Percentiles rank a stretch among this genome's conserved stretches.
These are phyloP conservation scores for Schizochytrium sp. DNA, from an alignment of 108 stramenopile genomes.

Conservation along the genomic window DNA sequence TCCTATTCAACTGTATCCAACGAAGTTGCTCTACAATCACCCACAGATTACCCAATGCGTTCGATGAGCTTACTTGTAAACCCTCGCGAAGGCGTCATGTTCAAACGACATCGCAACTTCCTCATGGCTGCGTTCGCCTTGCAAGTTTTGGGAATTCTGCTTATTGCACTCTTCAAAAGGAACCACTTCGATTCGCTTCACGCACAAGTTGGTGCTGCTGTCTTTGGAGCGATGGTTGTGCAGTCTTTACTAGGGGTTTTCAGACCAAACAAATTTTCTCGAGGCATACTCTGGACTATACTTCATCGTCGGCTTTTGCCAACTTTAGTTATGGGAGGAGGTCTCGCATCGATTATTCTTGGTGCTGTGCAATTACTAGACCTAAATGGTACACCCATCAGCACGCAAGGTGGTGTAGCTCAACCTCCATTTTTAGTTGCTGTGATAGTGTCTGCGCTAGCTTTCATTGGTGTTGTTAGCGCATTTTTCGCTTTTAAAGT, in stretches of 20 bases:
- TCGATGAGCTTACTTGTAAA: not conserved
- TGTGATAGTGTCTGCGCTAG: too few species aligned
- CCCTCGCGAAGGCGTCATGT: not conserved
- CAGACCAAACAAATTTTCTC: conserved; percentile 1
- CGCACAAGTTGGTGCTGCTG: not conserved
- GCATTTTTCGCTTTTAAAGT: too few species aligned
- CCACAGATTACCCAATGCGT: not conserved
- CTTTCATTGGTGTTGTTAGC: too few species aligned
- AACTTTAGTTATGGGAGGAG: not conserved
- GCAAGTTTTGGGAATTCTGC: not conserved
- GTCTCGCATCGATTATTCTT: not conserved
- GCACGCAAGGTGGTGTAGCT: too few species aligned
- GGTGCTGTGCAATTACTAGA: not conserved
- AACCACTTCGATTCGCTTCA: not conserved
- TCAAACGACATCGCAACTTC: not conserved
- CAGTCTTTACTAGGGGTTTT: not conserved
- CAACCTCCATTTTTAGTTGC: too few species aligned
- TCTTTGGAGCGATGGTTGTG: not conserved
- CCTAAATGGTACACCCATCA: not conserved
- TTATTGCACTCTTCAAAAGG: not conserved
- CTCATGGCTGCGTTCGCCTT: not conserved
- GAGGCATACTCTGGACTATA: not conserved
- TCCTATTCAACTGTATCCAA: not conserved
- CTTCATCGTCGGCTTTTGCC: conserved; percentile 10
- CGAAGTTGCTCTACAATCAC: not conserved